Conservation (phyloP, 148 eudicot species). For the Chenopodium berlandieri region DNA sequence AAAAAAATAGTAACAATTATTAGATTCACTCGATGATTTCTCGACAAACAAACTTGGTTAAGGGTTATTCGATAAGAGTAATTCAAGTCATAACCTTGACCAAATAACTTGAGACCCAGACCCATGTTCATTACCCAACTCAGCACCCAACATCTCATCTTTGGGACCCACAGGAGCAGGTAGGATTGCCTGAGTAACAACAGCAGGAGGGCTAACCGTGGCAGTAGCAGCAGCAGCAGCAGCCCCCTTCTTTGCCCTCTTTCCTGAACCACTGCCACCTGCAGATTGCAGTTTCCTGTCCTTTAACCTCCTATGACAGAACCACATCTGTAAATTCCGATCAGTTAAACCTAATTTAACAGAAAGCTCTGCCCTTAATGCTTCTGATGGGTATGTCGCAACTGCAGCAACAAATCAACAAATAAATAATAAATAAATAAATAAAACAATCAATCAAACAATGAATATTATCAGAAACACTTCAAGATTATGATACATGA, state of each 20-base stretch:
- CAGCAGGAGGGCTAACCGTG: conserved; percentile 28
- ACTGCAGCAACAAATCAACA: conserved; percentile 32
- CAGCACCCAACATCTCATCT: conserved; percentile 45
- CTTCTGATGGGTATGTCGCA: conserved; percentile 70
- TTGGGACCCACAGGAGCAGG: conserved; percentile 34
- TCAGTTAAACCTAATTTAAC: conserved; percentile 72
- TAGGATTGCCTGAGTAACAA: conserved; percentile 14
- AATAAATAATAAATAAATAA: neutral
- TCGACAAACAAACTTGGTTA: too few relatives aligned
- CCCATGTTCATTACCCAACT: conserved; percentile 44
- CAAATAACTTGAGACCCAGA: conserved; percentile 27
- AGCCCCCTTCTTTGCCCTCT: conserved; percentile 43
- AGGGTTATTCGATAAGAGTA: too few relatives aligned
- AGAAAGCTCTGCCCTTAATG: conserved; percentile 75
- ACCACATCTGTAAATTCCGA: conserved; percentile 96
- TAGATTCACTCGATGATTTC: too few relatives aligned
- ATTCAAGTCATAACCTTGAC: too few relatives aligned
- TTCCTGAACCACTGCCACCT: conserved; percentile 21
- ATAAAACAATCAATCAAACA: neutral
- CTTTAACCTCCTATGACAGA: conserved; percentile 88
- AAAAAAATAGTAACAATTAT: too few relatives aligned
- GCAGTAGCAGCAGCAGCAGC: conserved; percentile 29
- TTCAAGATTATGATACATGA: neutral
- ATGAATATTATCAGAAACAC: neutral
- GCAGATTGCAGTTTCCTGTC: conserved; percentile 47